Evolutionary conservation across 179 eudicot genomes (phyloP), one percentile per base, ranked within the genome.

Genomic region (Beta macrorhiza): DNA sequence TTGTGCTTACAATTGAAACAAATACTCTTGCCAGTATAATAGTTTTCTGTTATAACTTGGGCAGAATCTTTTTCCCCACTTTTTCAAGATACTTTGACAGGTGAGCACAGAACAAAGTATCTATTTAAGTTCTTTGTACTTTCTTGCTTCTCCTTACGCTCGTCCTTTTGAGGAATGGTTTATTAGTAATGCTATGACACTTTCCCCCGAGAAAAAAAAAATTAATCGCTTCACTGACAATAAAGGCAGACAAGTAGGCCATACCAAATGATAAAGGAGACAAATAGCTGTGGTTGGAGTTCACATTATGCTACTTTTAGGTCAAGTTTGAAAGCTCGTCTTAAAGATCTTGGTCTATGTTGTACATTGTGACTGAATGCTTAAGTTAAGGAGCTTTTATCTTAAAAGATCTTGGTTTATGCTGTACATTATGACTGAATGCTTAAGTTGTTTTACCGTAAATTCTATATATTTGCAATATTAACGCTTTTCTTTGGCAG

Each of bases 401-500:
- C 42, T 37, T 37, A 37, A 37, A 37, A 37, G 42, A 37, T 37
- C 42, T 37, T 37, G 42, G 42, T 37, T 2, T 53, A 55, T 55
- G 44, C 55, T 5, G 15, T 53, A 55, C n/a, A 14, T 22, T 12
- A 32, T 74, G 47, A 56, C 13, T 57, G 42, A 52, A 52, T 53
- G 29, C 20, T 73, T 53, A 7, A 5, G 62, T 73, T 37, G 47
- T 32, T 55, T 55, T 55, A 73, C 15, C 7, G n/a, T 56, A 15
- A 13, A 22, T 22, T 52, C 37, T 52, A 53, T 57, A 74, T 22
- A 51, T 74, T 15, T 74, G 25, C 14, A 29, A 7, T 56, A 55
- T 29, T 57, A 32, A 55, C 22, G 16, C 77, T 84, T 64, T 4
- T 56, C 67, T 37, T 59, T 73, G 56, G 58, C 94, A 96, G 99